Evolutionary conservation across 1,139 yeast genomes (phyloP), one percentile per base, ranked within the genome.

Genomic region (Suhomyces ambrosiae): DNA sequence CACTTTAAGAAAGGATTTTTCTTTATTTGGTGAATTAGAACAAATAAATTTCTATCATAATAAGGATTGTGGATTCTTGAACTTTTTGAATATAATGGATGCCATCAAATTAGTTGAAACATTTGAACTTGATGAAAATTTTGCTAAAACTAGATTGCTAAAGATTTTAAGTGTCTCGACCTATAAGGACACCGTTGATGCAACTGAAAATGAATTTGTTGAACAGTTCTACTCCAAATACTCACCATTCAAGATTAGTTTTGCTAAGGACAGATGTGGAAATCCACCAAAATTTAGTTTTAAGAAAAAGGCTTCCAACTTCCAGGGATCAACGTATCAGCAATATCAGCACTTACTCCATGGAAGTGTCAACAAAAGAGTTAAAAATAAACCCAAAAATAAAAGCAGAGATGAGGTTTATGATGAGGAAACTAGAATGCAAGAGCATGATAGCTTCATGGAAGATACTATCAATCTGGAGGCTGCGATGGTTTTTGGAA

Each of bases 221-320:
- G 35, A 39, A 11, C 25, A 19, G 23, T 47, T 46, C 30, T 48
- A 48, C 35, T 15, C 42, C 24, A 47, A 37, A 32, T 49, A 50
- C 35, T 66, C 74, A 19, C 70, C 70, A 38, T 79, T 84, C 45
- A 85, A 84, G 53, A 65, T 71, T 37, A 68, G 70, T 42, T 71
- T 68, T 50, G 77, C 71, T 12, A 71, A 71, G 51, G 77, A 71
- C 46, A 54, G 77, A 42, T 71, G 77, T 53, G 77, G 74, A 2
- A 69, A 69, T 43, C 73, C 72, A 4, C 74, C 76, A 12, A 71
- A 68, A 35, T 68, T 68, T 50, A 66, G 63, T 45, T 70, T 60
- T 56, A 67, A 59, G 48, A 67, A 69, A 48, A 62, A 61, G 34
- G 45, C 52, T 5, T 33, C 44, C 3, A 46, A 40, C 18, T 32